A percentile compares a stretch with the other conserved stretches of the same genome.
These are phyloP conservation scores for Ceratocystis papillata DNA, from an alignment of 2,329 filamentous ascomycete genomes.

Conservation along the genomic window DNA sequence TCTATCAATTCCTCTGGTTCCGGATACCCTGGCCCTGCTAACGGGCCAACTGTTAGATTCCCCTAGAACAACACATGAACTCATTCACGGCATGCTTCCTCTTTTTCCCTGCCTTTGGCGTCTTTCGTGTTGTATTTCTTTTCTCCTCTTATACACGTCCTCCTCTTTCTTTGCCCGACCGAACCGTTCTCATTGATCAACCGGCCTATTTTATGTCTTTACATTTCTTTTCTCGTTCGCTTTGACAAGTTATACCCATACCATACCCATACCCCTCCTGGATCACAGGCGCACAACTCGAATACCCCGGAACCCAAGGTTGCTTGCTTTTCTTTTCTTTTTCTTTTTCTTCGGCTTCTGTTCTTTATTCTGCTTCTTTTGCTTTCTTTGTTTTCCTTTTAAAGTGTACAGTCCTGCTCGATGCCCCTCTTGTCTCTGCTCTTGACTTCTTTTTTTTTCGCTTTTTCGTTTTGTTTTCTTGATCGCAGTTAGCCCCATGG, in stretches of 20 bases:
- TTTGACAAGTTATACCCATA: conserved; percentile 25
- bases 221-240: conserved; percentile 22
- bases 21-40: conserved; percentile 83
- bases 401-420: conserved; percentile 13
- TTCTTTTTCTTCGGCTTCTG: not conserved
- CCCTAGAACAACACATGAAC: conserved; percentile 37
- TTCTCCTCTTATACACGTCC: conserved; percentile 30
- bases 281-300: conserved; percentile 24
- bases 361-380: too few relatives aligned
- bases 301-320: conserved; percentile 24
- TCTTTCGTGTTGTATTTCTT: conserved; percentile 37
- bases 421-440: conserved; percentile 16
- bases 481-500: too few relatives aligned
- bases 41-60: conserved; percentile 66
- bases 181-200: not conserved
- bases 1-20: conserved; percentile 59
- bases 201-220: conserved; percentile 15
- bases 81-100: conserved; percentile 18
- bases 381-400: not conserved
- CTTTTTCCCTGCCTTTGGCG: conserved; percentile 21
- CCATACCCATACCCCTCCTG: conserved; percentile 14
- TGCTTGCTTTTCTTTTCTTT: conserved; percentile 12
- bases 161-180: conserved; percentile 27
- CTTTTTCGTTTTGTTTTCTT: not conserved
- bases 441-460: not conserved